Conservation (phyloP, 768 basidiomycete genomes). For the Podaxis carcinomalis region DNA sequence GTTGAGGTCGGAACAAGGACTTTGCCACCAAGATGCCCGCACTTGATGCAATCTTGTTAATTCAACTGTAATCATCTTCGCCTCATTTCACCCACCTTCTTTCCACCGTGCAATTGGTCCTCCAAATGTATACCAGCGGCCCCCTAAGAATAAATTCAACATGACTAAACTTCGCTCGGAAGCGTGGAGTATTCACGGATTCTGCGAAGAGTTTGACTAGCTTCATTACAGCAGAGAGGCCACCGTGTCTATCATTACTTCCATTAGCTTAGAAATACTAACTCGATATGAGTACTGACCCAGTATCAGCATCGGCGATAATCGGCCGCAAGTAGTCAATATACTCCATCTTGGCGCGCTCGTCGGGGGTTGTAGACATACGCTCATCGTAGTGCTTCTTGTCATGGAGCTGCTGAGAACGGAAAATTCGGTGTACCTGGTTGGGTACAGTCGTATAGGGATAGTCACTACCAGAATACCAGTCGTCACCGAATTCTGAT, state of each 20-base stretch:
- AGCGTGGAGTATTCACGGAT: slow-evolving; percentile 43
- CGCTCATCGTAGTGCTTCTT: slow-evolving; percentile 91
- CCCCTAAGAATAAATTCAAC: slow-evolving; percentile 41
- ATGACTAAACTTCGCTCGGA: neutral
- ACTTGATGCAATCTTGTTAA: slow-evolving; percentile 32
- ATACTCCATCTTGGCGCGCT: slow-evolving; percentile 67
- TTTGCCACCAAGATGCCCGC: slow-evolving; percentile 89
- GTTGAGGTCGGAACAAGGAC: slow-evolving; percentile 89
- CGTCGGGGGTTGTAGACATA: slow-evolving; percentile 56
- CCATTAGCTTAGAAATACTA: slow-evolving; percentile 6
- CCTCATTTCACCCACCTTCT: slow-evolving; percentile 52
- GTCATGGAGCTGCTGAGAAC: slow-evolving; percentile 90
- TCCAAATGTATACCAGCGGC: slow-evolving; percentile 90
- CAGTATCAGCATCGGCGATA: slow-evolving; percentile 93
- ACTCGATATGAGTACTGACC: slow-evolving; percentile 31
- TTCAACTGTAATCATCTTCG: neutral
- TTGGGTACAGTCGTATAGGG: slow-evolving; percentile 96
- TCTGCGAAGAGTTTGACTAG: slow-evolving; percentile 93
- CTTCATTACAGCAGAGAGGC: slow-evolving; percentile 92
- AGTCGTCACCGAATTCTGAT: neutral
- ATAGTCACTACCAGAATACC: slow-evolving; percentile 62
- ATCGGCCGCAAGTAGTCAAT: slow-evolving; percentile 90
- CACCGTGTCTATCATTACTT: slow-evolving; percentile 66
- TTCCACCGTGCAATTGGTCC: slow-evolving; percentile 92
- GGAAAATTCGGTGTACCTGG: slow-evolving; percentile 88